These are phyloP conservation scores for Beta vulgaris DNA, from an alignment of 148 eudicot species.

Conservation along the genomic window DNA sequence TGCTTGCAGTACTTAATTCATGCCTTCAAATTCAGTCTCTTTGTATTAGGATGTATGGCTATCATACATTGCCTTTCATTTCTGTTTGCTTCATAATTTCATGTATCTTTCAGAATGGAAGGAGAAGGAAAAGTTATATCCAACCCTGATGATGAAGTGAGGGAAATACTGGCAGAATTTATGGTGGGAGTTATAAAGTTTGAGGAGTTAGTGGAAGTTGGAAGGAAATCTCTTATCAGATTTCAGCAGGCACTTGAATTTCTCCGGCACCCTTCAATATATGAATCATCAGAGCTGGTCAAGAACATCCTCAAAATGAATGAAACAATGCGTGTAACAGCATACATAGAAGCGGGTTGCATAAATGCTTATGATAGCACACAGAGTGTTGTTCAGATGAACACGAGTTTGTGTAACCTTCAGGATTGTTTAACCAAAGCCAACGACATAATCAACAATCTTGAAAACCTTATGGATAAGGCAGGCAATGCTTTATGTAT, in stretches of 20 bases:
- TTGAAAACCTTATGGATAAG: slow-evolving; percentile 50
- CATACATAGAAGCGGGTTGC: slow-evolving; percentile 56
- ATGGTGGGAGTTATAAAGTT: slow-evolving; percentile 40
- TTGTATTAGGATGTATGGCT: background rate
- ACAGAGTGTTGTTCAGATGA: slow-evolving; percentile 40
- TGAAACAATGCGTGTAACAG: slow-evolving; percentile 42
- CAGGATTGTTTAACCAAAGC: slow-evolving; percentile 36
- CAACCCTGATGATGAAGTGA: slow-evolving; percentile 3
- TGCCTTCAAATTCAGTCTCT: background rate
- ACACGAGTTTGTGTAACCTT: slow-evolving; percentile 49
- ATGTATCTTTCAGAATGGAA: slow-evolving; percentile 26
- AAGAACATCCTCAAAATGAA: slow-evolving; percentile 41
- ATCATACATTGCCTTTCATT: background rate
- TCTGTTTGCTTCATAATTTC: background rate
- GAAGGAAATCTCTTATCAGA: slow-evolving; percentile 40
- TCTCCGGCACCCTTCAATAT: slow-evolving; percentile 41
- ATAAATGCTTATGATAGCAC: slow-evolving; percentile 34
- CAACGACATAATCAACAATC: slow-evolving; percentile 38
- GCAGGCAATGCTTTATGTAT: slow-evolving; percentile 23
- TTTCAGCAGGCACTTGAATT: slow-evolving; percentile 64
- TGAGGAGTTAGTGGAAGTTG: slow-evolving; percentile 49
- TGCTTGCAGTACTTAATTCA: background rate
- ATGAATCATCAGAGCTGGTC: slow-evolving; percentile 42
- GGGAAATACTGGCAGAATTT: slow-evolving; percentile 26
- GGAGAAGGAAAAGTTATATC: background rate